A percentile compares a stretch with the other conserved stretches of the same genome.
Conservation (phyloP, 2,329 filamentous ascomycete species). For the Grosmannia serpens region DNA sequence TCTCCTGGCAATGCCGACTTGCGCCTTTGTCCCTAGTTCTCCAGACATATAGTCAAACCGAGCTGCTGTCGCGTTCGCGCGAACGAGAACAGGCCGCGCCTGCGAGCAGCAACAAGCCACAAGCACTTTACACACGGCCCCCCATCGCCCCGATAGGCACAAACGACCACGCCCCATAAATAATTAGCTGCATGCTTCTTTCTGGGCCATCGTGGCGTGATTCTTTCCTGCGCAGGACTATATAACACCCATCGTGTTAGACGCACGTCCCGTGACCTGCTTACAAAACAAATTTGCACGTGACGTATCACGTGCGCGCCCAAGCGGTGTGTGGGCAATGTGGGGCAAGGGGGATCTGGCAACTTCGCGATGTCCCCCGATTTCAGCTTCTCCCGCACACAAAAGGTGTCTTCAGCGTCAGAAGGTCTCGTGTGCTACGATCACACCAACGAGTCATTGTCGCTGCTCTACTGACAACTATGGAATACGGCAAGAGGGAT, state of each 20-base stretch:
- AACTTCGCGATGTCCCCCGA: slow-evolving; percentile 14
- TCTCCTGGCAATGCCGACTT: background rate
- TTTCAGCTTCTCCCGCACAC: slow-evolving; percentile 7
- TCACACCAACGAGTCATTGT: slow-evolving; percentile 1
- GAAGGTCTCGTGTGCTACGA: background rate
- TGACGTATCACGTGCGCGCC: background rate
- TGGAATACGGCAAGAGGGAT: slow-evolving; percentile 99
- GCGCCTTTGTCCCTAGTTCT: background rate
- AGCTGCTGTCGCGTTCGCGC: background rate
- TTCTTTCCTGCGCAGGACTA: background rate
- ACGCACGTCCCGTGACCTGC: background rate
- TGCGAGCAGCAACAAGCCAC: background rate
- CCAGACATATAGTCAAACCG: background rate
- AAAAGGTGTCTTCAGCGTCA: slow-evolving; percentile 3
- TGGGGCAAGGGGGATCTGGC: slow-evolving; percentile 14
- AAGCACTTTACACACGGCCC: background rate
- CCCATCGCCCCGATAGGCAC: too few relatives aligned
- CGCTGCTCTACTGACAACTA: slow-evolving; percentile 34
- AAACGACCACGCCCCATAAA: too few relatives aligned
- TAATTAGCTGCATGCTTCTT: too few relatives aligned
- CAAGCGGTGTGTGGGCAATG: slow-evolving; percentile 2
- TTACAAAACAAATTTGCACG: background rate
- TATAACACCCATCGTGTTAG: background rate
- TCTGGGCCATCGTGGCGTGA: too few relatives aligned
- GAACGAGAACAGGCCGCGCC: background rate